phyloP scores from a whole-genome alignment of 345 rosid genomes.

The Theobroma cacao region DNA sequence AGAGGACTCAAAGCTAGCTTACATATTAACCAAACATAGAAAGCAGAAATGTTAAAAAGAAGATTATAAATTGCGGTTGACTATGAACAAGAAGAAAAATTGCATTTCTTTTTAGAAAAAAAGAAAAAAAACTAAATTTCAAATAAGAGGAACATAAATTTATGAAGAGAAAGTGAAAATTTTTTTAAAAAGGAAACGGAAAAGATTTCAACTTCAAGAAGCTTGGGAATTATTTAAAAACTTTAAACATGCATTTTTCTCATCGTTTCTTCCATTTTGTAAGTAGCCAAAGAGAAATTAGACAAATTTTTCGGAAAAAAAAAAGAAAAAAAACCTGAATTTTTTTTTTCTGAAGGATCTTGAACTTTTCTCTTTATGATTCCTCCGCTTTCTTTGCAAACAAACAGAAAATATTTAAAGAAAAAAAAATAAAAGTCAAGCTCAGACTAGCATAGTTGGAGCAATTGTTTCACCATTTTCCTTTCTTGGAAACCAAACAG shows the following conservation, averaged over 20 bases:
- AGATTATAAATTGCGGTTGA: background rate
- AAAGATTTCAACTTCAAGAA: background rate
- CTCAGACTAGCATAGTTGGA: background rate
- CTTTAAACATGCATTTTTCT: background rate
- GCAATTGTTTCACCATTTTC: background rate
- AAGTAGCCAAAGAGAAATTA: background rate
- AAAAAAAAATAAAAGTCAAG: background rate
- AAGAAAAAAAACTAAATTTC: background rate
- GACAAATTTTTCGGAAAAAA: background rate
- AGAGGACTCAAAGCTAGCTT: background rate
- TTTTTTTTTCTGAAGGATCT: background rate
- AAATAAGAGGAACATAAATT: background rate
- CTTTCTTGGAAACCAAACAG: background rate
- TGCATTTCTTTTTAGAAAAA: background rate
- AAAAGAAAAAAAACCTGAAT: background rate
- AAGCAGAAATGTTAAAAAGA: background rate
- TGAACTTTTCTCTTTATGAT: background rate
- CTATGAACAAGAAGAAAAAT: background rate
- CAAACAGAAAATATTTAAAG: background rate
- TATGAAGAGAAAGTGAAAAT: background rate
- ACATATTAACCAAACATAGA: background rate
- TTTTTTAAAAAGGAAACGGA: background rate
- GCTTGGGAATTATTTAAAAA: background rate
- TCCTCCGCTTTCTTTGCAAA: slow-evolving; percentile 2
- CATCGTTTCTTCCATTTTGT: background rate